Percentiles rank a stretch among this genome's conserved stretches.
These are phyloP conservation scores for Rubroboletus satanas DNA, from an alignment of 768 basidiomycete species.

Conservation along the genomic window DNA sequence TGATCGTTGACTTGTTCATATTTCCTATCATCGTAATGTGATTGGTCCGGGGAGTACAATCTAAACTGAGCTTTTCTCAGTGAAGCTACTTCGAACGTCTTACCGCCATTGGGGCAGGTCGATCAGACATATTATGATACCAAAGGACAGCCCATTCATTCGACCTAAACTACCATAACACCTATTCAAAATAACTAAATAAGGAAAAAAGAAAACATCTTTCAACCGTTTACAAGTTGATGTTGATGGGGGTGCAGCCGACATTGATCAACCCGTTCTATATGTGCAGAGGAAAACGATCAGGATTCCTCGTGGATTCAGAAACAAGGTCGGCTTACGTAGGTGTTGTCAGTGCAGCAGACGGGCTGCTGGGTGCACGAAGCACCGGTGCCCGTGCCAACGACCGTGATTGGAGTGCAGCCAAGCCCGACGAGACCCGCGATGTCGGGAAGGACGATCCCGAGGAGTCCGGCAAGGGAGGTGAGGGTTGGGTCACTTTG, in stretches of 20 bases:
- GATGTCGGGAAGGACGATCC: not conserved
- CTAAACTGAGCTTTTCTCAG: not conserved
- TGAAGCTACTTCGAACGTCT: not conserved
- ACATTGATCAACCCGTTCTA: conserved; percentile 10
- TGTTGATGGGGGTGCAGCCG: conserved; percentile 9
- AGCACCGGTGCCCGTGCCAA: too few species aligned
- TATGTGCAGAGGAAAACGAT: not conserved
- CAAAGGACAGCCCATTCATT: too few species aligned
- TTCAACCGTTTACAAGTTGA: not conserved
- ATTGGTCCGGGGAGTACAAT: not conserved
- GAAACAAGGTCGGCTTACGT: not conserved
- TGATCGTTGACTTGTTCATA: not conserved
- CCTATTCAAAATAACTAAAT: too few species aligned
- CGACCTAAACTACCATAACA: too few species aligned
- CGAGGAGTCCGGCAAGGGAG: not conserved
- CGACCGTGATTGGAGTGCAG: too few species aligned
- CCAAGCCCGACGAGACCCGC: too few species aligned
- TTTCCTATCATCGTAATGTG: not conserved
- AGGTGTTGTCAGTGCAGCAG: too few species aligned
- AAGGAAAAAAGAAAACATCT: not conserved
- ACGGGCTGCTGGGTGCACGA: too few species aligned
- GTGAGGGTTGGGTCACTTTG: not conserved
- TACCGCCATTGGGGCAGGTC: not conserved
- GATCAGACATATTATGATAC: too few species aligned
- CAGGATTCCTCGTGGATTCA: not conserved